phyloP scores from a whole-genome alignment of 2,329 filamentous ascomycete genomes.

The Talaromyces sp. region DNA sequence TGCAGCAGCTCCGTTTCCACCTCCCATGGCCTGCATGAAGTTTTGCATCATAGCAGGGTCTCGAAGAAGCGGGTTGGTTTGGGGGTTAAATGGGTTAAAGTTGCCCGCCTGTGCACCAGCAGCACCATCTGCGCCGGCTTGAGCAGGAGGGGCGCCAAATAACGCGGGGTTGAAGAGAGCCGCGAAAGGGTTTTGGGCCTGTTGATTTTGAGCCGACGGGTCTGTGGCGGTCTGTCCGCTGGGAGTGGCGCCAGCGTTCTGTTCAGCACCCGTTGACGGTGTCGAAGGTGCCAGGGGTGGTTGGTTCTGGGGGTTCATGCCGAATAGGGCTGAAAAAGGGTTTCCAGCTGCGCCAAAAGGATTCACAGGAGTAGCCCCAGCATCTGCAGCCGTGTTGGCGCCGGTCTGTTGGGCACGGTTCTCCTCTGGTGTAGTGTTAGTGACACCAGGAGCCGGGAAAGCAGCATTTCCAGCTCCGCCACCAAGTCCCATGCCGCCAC shows the following conservation, averaged over 20 bases:
- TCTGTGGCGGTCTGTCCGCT: constrained; percentile 22
- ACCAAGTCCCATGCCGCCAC: constrained; percentile 44
- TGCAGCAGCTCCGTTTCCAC: constrained; percentile 20
- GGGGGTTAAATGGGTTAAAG: constrained; percentile 42
- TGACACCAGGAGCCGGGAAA: constrained; percentile 88
- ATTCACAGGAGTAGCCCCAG: constrained; percentile 40
- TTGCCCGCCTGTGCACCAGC: constrained; percentile 29
- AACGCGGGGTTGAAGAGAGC: constrained; percentile 53
- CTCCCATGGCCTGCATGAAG: constrained; percentile 48
- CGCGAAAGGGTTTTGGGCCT: constrained; percentile 60
- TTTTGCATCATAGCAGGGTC: constrained; percentile 56
- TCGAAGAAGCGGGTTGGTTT: constrained; percentile 52
- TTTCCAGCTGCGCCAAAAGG: constrained; percentile 41
- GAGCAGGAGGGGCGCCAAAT: constrained; percentile 24
- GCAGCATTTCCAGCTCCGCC: constrained; percentile 38
- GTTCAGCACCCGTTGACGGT: constrained; percentile 17
- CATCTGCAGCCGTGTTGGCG: constrained; percentile 32
- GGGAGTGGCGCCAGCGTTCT: constrained; percentile 21
- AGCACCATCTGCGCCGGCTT: constrained; percentile 21
- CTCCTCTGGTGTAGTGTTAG: constrained; percentile 71
- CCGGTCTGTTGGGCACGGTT: constrained; percentile 21
- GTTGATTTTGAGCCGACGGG: constrained; percentile 30
- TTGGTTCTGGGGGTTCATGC: constrained; percentile 25
- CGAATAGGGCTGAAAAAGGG: constrained; percentile 59
- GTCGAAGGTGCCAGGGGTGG: constrained; percentile 22